Conservation (phyloP, 441 rosid genomes). For the Macaranga tanarius region DNA sequence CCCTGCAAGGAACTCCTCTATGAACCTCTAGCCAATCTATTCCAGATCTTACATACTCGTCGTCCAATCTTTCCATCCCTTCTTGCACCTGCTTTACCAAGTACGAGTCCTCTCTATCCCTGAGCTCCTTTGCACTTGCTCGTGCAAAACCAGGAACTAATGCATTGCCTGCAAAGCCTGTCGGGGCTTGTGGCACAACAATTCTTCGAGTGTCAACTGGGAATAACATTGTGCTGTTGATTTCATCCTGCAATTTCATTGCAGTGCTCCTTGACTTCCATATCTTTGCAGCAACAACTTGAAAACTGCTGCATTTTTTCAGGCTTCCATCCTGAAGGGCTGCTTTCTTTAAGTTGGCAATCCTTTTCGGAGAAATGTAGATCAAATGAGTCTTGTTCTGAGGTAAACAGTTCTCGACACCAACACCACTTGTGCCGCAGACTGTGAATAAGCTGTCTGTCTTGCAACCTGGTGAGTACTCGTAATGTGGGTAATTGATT, state of each 20-base stretch:
- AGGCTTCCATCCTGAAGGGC: conserved; percentile 8
- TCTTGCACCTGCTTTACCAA: conserved; percentile 23
- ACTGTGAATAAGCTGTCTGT: neutral
- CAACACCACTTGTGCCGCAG: neutral
- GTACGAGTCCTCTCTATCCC: neutral
- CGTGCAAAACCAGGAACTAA: conserved; percentile 23
- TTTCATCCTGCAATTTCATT: conserved; percentile 8
- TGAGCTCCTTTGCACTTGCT: conserved; percentile 20
- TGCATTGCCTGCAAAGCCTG: conserved; percentile 31
- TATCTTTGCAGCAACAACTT: conserved; percentile 24
- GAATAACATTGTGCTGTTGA: conserved; percentile 18
- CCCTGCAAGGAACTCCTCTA: conserved; percentile 18
- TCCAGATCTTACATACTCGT: conserved; percentile 24
- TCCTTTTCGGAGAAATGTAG: conserved; percentile 3
- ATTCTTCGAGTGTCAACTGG: conserved; percentile 18
- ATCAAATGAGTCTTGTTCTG: conserved; percentile 9
- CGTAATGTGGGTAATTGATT: conserved; percentile 22
- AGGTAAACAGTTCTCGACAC: neutral
- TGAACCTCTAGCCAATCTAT: conserved; percentile 30
- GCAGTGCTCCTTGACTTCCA: conserved; percentile 33
- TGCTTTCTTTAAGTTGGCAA: conserved; percentile 13
- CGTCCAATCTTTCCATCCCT: conserved; percentile 20
- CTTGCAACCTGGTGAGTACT: conserved; percentile 11
- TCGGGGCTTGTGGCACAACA: conserved; percentile 14
- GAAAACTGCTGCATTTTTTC: conserved; percentile 18